phyloP scores from a whole-genome alignment of 176 grass and related monocot genomes.

The Aegilops sharonensis region DNA sequence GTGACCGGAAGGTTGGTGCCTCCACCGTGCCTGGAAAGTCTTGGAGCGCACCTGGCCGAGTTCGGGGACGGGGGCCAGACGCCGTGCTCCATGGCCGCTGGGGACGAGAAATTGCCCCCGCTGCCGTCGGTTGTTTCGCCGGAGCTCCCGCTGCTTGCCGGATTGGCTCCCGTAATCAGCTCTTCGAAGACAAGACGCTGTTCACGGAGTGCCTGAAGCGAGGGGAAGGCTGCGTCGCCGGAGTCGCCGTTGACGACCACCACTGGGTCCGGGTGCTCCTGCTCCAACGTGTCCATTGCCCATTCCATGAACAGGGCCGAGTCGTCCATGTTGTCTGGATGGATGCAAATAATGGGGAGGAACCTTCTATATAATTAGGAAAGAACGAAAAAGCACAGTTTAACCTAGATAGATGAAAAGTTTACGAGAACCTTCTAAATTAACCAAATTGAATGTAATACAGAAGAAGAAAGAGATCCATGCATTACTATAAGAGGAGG shows the following conservation, averaged over 20 bases:
- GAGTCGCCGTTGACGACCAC: not conserved
- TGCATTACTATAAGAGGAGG: not conserved
- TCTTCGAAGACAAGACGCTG: conserved; percentile 4
- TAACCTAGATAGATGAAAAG: not conserved
- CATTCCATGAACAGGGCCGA: conserved; percentile 41
- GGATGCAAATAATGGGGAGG: not conserved
- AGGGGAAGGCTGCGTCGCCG: conserved; percentile 27
- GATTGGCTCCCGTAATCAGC: not conserved
- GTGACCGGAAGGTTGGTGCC: not conserved
- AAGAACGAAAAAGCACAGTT: not conserved
- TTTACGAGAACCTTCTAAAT: not conserved
- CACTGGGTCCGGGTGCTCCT: conserved; percentile 2
- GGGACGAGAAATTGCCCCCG: not conserved
- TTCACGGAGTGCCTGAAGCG: conserved; percentile 25
- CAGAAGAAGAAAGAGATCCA: not conserved
- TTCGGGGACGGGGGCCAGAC: conserved; percentile 17
- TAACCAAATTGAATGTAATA: not conserved
- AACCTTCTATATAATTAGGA: not conserved
- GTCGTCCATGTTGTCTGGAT: conserved; percentile 24
- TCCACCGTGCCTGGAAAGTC: no score
- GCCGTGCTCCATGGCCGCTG: not conserved
- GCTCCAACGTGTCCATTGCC: conserved; percentile 38
- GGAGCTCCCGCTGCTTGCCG: conserved; percentile 38
- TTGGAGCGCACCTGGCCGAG: not conserved
- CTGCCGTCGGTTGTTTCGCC: conserved; percentile 10